Base-by-base conservation (phyloP, 129 eudicot genomes). In the Chrysanthemum seticuspe region DNA sequence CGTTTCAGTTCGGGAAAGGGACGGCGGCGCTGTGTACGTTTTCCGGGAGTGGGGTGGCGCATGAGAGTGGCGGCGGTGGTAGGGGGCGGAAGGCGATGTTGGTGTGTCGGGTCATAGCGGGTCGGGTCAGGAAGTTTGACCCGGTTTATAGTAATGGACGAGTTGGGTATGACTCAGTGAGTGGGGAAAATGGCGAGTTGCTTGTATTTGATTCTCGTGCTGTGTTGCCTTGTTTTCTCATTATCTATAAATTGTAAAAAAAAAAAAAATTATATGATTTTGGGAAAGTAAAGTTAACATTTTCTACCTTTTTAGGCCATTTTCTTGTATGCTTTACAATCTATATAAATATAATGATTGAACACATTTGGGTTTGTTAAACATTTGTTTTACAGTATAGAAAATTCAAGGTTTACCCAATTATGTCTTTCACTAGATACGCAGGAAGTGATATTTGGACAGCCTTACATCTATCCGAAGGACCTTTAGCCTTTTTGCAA, bases 41-140 rank as follows among this genome's bases (percentile, higher is more conserved):
- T 51, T 84, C 95, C 34, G 97, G 98, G 5, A 89, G 98, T 31
- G 92, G 97, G 2, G 87, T 44, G 29, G 98, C 98, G 1, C 97
- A 93, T 57, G 97, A 93, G 79, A 85, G 71, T 3, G 98, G 85
- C 3, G 98, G 98, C 13, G 98, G 95, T 0, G 97, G 97, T 13
- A 80, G 74, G 66, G 98, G 98, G 34, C 62, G 90, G 73, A 70
- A 92, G 67, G 97, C 97, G 0, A 92, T 93, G 98, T 76, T 93
- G 59, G 98, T 93, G 3, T 93, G 96, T 47, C 85, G 98, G 80
- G 98, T 93, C 45, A 82, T 93, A 61, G 90, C 98, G 83, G 98
- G 98, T 80, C 92, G 98, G 74, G 92, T 92, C 3, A 7, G 81
- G 2, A 87, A 87, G 16, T 62, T 73, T 44, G 86, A 79, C 4